Base-by-base conservation (phyloP, 2,329 filamentous ascomycete genomes). In the Diaporthe citri region DNA sequence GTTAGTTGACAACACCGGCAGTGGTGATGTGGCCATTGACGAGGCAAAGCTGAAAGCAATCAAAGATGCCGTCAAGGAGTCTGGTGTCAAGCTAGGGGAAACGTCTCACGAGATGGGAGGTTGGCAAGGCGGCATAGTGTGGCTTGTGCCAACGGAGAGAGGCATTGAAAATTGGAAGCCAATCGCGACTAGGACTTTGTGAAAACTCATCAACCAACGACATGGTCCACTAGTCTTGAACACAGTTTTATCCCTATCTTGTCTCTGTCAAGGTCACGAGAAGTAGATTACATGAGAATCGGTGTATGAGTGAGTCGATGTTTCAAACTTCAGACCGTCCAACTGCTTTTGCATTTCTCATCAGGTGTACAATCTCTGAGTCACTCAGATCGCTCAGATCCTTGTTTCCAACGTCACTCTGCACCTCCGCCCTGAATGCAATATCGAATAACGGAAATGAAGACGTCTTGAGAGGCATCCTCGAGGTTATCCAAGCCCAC, bases 111-210 rank as follows among this genome's bases (percentile, higher is more conserved):
- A 46, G 1, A 41, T 17, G 4, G 64, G 22, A 39, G 80, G 80
- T 0, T 82, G 81, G 81, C 77, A 81, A 10, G 81, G 81, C 25
- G 81, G 81, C 10, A 71, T 77, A 15, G 76, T 83, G 22, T 82
- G 81, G 81, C 78, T 83, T 22, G 81, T 83, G 4, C 79, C 80
- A 1, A 82, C 81, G 0, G 80, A 82, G 66, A 78, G 59, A 52
- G 76, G 77, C 6, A 80, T 82, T 57, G 64, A 66, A 9, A 76
- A 81, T 36, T 83, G 82, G 80, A 82, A 79, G 75, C 81, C 81
- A 6, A 81, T 83, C 56, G 82, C 81, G 15, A 80, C 78, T 0
- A 77, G 77, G 22, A 67, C 71, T 28, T 75, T 82, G 17, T 80
- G 39, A 73, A n/a, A 2, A 1, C 28, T 12, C 7, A 31, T 8